phyloP scores from a whole-genome alignment of 257 asterid genomes.

The Avicennia marina region DNA sequence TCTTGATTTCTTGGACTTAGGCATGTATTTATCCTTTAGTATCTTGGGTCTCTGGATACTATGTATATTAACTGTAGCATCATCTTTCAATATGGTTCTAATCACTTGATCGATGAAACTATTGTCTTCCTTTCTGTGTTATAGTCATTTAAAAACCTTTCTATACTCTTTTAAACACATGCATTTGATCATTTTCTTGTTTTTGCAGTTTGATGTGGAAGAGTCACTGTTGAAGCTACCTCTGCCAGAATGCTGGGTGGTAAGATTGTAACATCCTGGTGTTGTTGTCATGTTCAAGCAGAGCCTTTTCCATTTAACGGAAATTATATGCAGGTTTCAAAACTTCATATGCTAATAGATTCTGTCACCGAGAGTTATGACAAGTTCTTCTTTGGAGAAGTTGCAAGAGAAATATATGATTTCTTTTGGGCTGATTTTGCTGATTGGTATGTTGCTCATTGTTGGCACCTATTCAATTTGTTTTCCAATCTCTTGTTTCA shows the following conservation, averaged over 20 bases:
- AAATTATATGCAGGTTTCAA: slow-evolving; percentile 56
- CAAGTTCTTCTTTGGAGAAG: slow-evolving; percentile 87
- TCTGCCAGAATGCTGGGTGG: slow-evolving; percentile 98
- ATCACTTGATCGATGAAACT: no score
- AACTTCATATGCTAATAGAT: slow-evolving; percentile 84
- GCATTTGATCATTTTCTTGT: slow-evolving; percentile 15
- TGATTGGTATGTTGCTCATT: slow-evolving; percentile 61
- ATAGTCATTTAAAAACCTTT: background rate
- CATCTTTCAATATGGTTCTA: no score
- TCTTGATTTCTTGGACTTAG: slow-evolving; percentile 14
- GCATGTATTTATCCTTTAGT: no score
- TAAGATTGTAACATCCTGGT: slow-evolving; percentile 41
- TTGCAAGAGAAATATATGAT: slow-evolving; percentile 85
- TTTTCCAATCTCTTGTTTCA: slow-evolving; percentile 12
- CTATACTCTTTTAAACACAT: slow-evolving; percentile 11
- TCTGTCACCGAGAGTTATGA: slow-evolving; percentile 78
- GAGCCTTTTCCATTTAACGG: no score
- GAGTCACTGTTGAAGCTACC: slow-evolving; percentile 65
- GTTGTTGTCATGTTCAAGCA: no score
- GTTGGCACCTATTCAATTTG: background rate
- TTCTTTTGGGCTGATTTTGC: slow-evolving; percentile 99
- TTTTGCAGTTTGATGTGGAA: slow-evolving; percentile 62
- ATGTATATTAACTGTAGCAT: no score
- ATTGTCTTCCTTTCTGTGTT: background rate
- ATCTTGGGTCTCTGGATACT: no score